Base-by-base conservation (phyloP, 192 early-diverging fungal genomes). In the Backusella macrospora region DNA sequence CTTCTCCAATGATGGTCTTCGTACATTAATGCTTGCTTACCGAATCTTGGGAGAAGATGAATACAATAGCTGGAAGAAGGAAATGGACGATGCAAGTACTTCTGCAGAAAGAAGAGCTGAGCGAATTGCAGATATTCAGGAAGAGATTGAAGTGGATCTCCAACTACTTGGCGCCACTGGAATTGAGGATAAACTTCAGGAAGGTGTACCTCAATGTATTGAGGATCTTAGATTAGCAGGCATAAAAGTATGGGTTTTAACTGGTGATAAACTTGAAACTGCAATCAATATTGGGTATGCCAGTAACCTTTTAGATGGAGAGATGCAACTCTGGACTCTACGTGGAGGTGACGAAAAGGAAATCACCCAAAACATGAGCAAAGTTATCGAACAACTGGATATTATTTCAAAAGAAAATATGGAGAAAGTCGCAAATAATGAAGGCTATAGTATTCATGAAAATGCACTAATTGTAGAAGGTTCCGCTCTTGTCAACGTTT, bases 251-350 rank as follows among this genome's bases (percentile, higher is more conserved):
- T 99, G 98, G 98, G 96, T 99, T 1, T 81, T 99, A 65, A 99
- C 98, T 0, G 98, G 98, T 42, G 98, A 99, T 83, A 98, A 98
- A 77, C 80, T 98, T 83, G 98, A 99, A 81, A 99, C 98, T 0
- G 98, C 98, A 15, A 98, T 99, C 82, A 98, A 98, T 78, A 98
- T 99, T 81, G 96, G 96, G 4, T 98, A 98, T 86, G 90, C 92
- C 8, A 88, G 88, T 12, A 87, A 90, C n/a, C 72, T 94, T 68
- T 73, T 94, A 34, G 87, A 88, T 45, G 86, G 86, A 59, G 86
- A 88, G 29, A 91, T 92, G 88, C 86, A 90, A 62, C 81, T 94
- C 45, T 88, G 88, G 84, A 90, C 88, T 23, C 64, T 88, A 66
- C 62, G 73, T 37, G 79, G 75, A 16, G 16, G 39, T 23, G 67